Base-by-base conservation (phyloP, 1,284 basidiomycete genomes). In the Cryptococcus maquisensis region DNA sequence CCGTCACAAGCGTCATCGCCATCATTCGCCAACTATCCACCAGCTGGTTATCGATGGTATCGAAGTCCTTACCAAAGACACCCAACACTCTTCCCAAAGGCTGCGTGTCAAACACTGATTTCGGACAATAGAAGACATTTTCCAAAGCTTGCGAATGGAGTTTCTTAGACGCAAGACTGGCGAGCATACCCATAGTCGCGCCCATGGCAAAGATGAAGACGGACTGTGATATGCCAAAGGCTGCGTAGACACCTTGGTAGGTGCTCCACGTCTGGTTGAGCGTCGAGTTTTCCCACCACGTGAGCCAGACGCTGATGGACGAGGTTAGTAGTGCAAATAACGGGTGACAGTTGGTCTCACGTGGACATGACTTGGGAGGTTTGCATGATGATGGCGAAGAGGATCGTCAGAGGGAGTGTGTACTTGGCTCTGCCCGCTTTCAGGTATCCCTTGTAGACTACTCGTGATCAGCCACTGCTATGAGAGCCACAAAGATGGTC, bases 21-120 rank as follows among this genome's bases (percentile, higher is more conserved):
- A 90, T 79, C 84, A 88, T 88, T 47, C 90, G 84, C 66, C 90
- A 74, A 3, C 88, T 82, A 69, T 93, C 89, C 18, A 70, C 71
- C 28, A 81, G 74, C 43, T 77, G 78, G 63, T 79, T 93, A 74
- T 95, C 92, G 54, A 93, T 81, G 0, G 89, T 91, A 69, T 95
- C 90, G 48, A 91, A 84, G 73, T 94, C 82, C 73, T 78, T 73
- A 16, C 64, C 57, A 55, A 73, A 69, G 26, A 71, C 61, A 52
- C 70, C 68, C 64, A 71, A 67, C 60, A 94, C 90, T 21, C 92
- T 85, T 13, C 93, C 92, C 13, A 93, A 79, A 8, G 92, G 92
- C 0, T 88, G 92, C 0, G 89, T 91, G 69, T 94, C 91, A 67
- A 91, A 93, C 79, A 91, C 92, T 4, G 83, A 83, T 84, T 90